These are phyloP conservation scores for Pythium sp. DNA, from an alignment of 352 stramenopile species.

Conservation along the genomic window DNA sequence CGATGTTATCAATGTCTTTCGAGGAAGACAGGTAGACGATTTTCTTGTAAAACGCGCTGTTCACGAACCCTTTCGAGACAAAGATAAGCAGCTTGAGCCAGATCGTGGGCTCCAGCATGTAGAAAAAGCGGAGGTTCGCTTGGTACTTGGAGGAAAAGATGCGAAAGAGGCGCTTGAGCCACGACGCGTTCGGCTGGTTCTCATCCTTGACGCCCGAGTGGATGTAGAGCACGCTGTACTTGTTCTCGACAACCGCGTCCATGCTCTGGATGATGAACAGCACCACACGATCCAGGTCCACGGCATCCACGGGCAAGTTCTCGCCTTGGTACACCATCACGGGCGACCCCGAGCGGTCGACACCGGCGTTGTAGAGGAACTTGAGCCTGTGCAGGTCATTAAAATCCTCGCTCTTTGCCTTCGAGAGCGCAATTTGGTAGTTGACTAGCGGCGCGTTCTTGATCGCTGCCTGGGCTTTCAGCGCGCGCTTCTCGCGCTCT, in stretches of 20 bases:
- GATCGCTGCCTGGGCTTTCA: slow-evolving; percentile 7
- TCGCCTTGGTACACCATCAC: slow-evolving; percentile 72
- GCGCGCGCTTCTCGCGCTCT: slow-evolving; percentile 25
- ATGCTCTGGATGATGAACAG: slow-evolving; percentile 71
- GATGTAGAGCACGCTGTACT: slow-evolving; percentile 73
- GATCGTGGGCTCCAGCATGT: slow-evolving; percentile 71
- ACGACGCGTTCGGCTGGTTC: slow-evolving; percentile 55
- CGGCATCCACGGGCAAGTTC: slow-evolving; percentile 35
- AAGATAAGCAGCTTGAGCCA: slow-evolving; percentile 76
- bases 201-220: slow-evolving; percentile 41
- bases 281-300: slow-evolving; percentile 70
- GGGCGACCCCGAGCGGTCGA: slow-evolving; percentile 62
- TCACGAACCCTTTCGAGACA: slow-evolving; percentile 62
- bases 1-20: slow-evolving; percentile 51
- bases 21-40: slow-evolving; percentile 63
- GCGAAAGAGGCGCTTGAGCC: slow-evolving; percentile 68
- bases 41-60: slow-evolving; percentile 67
- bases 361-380: slow-evolving; percentile 68
- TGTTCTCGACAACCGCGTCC: slow-evolving; percentile 49
- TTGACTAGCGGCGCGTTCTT: slow-evolving; percentile 23
- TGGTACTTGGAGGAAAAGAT: slow-evolving; percentile 55
- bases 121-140: slow-evolving; percentile 72
- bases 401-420: slow-evolving; percentile 52
- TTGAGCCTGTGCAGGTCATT: slow-evolving; percentile 43
- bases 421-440: slow-evolving; percentile 42